A percentile compares a stretch with the other conserved stretches of the same genome.
These are phyloP conservation scores for Nigrograna mackinnonii DNA, from an alignment of 2,329 filamentous ascomycete genomes.

Conservation along the genomic window DNA sequence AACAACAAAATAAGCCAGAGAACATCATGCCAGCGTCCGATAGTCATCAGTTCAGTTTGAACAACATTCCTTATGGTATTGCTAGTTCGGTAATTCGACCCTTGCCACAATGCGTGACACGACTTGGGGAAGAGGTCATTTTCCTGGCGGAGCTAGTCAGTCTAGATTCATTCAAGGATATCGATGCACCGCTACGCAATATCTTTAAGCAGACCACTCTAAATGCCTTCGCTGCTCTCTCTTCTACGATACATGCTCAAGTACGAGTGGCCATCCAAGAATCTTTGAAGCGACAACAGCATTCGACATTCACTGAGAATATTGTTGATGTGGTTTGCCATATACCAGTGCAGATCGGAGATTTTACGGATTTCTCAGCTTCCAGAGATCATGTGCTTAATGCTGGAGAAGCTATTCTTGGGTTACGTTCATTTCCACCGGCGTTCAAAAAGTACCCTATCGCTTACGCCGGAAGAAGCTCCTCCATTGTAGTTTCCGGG, in stretches of 20 bases:
- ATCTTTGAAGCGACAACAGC: conserved; percentile 25
- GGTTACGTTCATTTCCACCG: conserved; percentile 22
- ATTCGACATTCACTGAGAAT: conserved; percentile 18
- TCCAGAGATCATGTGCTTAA: conserved; percentile 59
- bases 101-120: conserved; percentile 52
- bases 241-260: conserved; percentile 40
- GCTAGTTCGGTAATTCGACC: conserved; percentile 23
- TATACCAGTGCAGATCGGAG: conserved; percentile 58
- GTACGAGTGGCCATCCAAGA: conserved; percentile 48
- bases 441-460: conserved; percentile 42
- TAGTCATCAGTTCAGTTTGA: conserved; percentile 30
- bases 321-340: conserved; percentile 53
- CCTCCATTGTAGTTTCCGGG: conserved; percentile 56
- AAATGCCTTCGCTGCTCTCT: conserved; percentile 55
- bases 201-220: conserved; percentile 41
- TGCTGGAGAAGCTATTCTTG: conserved; percentile 42
- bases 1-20: not conserved
- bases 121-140: conserved; percentile 55
- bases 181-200: conserved; percentile 18
- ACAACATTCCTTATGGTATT: conserved; percentile 37
- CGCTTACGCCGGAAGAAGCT: conserved; percentile 60
- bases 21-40: conserved; percentile 11
- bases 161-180: conserved; percentile 26
- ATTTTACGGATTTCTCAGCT: conserved; percentile 63
- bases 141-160: conserved; percentile 53